A percentile compares a stretch with the other conserved stretches of the same genome.
Evolutionary conservation across 352 stramenopile genomes (phyloP).

Genomic region (Globisporangium mamillatum): DNA sequence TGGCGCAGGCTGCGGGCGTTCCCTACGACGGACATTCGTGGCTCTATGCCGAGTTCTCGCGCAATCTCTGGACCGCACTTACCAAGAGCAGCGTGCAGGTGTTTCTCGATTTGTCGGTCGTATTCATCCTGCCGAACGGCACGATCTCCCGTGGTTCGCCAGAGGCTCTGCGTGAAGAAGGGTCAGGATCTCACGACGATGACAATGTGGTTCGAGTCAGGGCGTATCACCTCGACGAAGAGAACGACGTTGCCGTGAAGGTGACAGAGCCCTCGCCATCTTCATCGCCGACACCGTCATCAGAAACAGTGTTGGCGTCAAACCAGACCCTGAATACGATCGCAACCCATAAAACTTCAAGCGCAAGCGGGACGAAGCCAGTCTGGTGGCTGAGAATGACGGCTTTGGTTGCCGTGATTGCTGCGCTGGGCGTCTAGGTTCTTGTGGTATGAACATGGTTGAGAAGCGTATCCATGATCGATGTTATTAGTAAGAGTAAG

Average conservation of each 20-base stretch:
- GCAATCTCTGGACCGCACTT: constrained; percentile 30
- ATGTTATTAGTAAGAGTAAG: too few species aligned
- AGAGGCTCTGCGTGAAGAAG: constrained; percentile 17
- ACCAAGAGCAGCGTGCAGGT: constrained; percentile 44
- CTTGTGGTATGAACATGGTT: too few species aligned
- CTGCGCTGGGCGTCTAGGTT: background rate
- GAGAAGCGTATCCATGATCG: too few species aligned
- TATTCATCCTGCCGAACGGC: constrained; percentile 29
- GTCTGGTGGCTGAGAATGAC: background rate
- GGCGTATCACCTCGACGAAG: background rate
- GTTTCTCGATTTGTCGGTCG: constrained; percentile 32
- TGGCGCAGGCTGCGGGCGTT: constrained; percentile 33
- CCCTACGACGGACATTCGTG: constrained; percentile 46
- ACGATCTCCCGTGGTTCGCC: constrained; percentile 19
- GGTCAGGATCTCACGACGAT: background rate
- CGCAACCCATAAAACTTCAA: background rate
- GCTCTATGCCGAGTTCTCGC: constrained; percentile 37
- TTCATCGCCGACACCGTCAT: background rate
- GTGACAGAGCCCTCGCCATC: background rate
- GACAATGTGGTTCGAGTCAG: background rate
- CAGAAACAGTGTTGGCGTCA: background rate
- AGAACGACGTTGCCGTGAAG: background rate
- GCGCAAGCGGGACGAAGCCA: background rate
- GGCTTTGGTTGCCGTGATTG: background rate
- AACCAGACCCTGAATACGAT: background rate